Evolutionary conservation across 2,329 filamentous ascomycete genomes (phyloP), one percentile per base, ranked within the genome.

Genomic region (Tolypocladium endophyticum): DNA sequence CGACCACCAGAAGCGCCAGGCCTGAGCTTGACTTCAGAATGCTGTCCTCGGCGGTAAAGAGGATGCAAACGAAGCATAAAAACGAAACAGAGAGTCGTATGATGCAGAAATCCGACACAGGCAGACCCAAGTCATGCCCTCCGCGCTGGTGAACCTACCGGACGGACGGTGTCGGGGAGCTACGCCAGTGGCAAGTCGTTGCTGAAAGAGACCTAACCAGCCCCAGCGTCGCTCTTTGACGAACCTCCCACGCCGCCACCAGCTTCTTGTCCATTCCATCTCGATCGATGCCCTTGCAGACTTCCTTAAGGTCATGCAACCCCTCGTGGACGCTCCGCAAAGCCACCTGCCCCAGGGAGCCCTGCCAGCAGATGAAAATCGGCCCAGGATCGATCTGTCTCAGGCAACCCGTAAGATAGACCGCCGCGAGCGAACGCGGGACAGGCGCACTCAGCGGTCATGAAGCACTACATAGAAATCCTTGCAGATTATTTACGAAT

Each of bases 401-500:
- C 28, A 12, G 50, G 20, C 16, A 53, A 3, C 9, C 50, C 30
- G 18, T 4, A 14, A 5, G 28, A 23, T 18, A 5, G 28, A 35
- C 50, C 50, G 18, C 18, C 30, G 50, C 30, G 20, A 53, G 30
- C 20, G 14, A 23, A 35, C 28, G 30, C 50, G 20, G 50, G 30
- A 30, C 30, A 38, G 45, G 59, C 59, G 62, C 56, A 35, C 53
- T 33, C 33, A 9, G 28, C 47, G 47, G 35, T 23, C 25, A 64
- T 61, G 50, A 65, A 57, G 62, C 68, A 69, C 71, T 73, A 73
- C 64, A 72, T 73, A 73, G 66, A 67, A 63, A 72, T 72, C 70
- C 71, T 64, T 64, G 60, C 64, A 70, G 70, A 73, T 71, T 54
- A 68, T 72, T 73, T 74, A 72, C 69, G 70, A 70, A 62, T 61